Percentiles rank a stretch among this genome's conserved stretches.
These are phyloP conservation scores for Cutaneotrichosporon cyanovorans DNA, from an alignment of 1,284 basidiomycete genomes.

Conservation along the genomic window DNA sequence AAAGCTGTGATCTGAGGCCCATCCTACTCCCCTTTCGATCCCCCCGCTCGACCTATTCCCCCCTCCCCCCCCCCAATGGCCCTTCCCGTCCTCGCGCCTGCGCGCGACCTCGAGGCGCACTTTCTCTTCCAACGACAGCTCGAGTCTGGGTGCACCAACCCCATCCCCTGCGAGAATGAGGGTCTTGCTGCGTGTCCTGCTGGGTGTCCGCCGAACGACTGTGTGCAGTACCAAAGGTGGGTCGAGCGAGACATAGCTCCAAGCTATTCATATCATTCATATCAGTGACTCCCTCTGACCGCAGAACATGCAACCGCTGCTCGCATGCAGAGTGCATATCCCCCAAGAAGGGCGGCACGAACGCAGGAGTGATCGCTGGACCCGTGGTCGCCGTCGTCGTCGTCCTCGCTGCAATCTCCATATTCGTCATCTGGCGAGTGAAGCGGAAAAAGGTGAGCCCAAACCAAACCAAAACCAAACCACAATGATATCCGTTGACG, in stretches of 20 bases:
- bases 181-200: no score
- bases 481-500: slow-evolving; percentile 3
- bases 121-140: no score
- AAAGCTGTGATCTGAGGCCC: background rate
- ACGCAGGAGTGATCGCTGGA: slow-evolving; percentile 44
- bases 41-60: no score
- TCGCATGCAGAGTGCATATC: slow-evolving; percentile 10
- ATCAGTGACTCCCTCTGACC: background rate
- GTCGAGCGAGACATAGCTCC: background rate
- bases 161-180: background rate
- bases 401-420: slow-evolving; percentile 38
- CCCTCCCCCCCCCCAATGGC: background rate
- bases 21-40: background rate
- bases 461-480: background rate
- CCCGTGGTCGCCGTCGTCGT: slow-evolving; percentile 41
- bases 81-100: no score
- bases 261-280: no score
- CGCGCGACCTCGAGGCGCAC: no score
- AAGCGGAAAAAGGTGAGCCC: slow-evolving; percentile 41
- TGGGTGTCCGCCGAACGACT: background rate
- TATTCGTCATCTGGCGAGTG: slow-evolving; percentile 39
- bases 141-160: background rate
- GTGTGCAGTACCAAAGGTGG: background rate
- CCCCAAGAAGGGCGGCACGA: slow-evolving; percentile 17
- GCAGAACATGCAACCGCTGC: slow-evolving; percentile 32